Conservation (phyloP, 2,329 filamentous ascomycete species). For the Trichophaea hybrida region DNA sequence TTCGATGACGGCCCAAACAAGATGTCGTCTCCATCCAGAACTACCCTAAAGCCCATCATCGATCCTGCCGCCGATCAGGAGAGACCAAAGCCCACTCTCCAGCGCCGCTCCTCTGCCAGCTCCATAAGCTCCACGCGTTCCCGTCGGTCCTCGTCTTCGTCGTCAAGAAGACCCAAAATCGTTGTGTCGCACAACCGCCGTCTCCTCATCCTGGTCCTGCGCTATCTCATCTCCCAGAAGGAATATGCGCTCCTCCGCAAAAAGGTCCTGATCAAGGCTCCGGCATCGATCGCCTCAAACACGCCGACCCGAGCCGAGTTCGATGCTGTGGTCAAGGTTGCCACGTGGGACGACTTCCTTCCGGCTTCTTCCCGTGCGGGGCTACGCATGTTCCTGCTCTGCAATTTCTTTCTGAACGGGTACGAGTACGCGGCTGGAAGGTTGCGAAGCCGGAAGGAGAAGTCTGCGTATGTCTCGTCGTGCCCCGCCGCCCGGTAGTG, state of each 20-base stretch:
- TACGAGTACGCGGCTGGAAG: conserved; percentile 42
- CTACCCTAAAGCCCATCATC: not conserved
- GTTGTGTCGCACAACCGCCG: conserved; percentile 36
- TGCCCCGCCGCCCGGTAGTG: no score
- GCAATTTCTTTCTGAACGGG: conserved; percentile 48
- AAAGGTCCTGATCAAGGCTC: conserved; percentile 55
- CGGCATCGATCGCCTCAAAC: conserved; percentile 42
- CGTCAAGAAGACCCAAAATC: not conserved
- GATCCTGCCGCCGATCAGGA: not conserved
- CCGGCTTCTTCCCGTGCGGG: conserved; percentile 56
- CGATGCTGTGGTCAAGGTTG: conserved; percentile 30
- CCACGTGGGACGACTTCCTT: conserved; percentile 49
- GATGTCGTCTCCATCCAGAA: not conserved
- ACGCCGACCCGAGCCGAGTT: conserved; percentile 44
- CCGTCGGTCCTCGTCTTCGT: not conserved
- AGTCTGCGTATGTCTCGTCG: conserved; percentile 32
- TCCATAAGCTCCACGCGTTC: not conserved
- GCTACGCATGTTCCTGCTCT: conserved; percentile 53
- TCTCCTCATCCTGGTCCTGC: conserved; percentile 70
- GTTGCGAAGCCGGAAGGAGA: conserved; percentile 35
- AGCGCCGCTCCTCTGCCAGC: not conserved
- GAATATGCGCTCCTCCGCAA: conserved; percentile 78
- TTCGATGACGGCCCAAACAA: not conserved
- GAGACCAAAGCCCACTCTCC: not conserved
- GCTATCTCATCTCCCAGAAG: conserved; percentile 64